phyloP scores from a whole-genome alignment of 1,284 basidiomycete species.

The Ceratobasidium sp. region DNA sequence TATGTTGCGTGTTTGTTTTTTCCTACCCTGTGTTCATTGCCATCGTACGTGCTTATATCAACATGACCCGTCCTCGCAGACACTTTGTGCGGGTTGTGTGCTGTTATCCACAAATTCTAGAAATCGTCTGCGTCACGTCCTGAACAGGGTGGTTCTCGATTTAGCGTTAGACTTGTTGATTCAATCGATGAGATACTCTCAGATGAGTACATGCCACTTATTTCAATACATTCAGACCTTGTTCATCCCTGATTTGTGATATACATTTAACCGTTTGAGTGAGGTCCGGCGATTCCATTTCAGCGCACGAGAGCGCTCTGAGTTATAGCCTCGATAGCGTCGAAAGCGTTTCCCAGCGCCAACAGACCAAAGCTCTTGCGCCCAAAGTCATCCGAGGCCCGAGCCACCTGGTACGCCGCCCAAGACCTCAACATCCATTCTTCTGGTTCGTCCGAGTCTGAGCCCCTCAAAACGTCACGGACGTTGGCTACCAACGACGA shows the following conservation, averaged over 20 bases:
- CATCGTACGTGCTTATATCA: constrained; percentile 44
- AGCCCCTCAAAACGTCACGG: constrained; percentile 42
- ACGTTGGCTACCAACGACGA: constrained; percentile 49
- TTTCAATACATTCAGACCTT: constrained; percentile 8
- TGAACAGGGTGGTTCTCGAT: background rate
- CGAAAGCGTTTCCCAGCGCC: constrained; percentile 59
- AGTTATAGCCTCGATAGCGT: constrained; percentile 39
- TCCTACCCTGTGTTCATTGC: constrained; percentile 42
- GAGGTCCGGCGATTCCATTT: background rate
- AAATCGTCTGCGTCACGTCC: constrained; percentile 19
- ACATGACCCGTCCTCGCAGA: constrained; percentile 31
- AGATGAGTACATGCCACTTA: constrained; percentile 2
- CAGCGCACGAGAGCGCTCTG: constrained; percentile 27
- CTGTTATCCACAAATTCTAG: constrained; percentile 16
- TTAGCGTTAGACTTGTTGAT: background rate
- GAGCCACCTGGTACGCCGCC: constrained; percentile 71
- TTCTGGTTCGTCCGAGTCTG: constrained; percentile 55
- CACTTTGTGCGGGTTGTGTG: constrained; percentile 8
- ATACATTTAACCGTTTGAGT: background rate
- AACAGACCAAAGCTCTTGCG: constrained; percentile 76
- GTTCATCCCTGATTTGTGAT: background rate
- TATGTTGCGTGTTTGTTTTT: constrained; percentile 41
- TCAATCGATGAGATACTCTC: background rate
- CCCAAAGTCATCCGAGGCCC: constrained; percentile 64
- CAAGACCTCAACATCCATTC: constrained; percentile 68